These are phyloP conservation scores for Epichloe uncinata DNA, from an alignment of 2,329 filamentous ascomycete genomes.

Conservation along the genomic window DNA sequence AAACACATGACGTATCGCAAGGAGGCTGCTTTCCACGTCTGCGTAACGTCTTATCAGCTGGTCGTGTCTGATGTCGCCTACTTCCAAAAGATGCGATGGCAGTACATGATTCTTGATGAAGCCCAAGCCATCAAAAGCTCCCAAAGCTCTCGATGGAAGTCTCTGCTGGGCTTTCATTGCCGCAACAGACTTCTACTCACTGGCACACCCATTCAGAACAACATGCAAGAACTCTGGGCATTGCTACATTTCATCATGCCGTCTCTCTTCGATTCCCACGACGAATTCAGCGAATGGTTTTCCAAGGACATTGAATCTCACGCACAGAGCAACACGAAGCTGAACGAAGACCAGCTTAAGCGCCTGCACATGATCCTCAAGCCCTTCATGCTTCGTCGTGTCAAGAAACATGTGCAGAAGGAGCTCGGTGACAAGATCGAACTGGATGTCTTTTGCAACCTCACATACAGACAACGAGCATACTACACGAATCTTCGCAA, in stretches of 20 bases:
- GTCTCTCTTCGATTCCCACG: constrained; percentile 89
- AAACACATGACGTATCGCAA: constrained; percentile 93
- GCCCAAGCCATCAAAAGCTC: constrained; percentile 99
- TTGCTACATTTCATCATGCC: constrained; percentile 99
- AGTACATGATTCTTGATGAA: constrained; percentile 99
- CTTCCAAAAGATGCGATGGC: constrained; percentile 98
- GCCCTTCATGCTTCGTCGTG: constrained; percentile 97
- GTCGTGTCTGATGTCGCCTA: constrained; percentile 94
- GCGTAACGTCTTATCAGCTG: constrained; percentile 93
- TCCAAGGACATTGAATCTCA: constrained; percentile 96
- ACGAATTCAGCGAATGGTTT: constrained; percentile 90
- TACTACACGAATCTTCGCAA: constrained; percentile 88
- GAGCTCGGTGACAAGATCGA: constrained; percentile 99
- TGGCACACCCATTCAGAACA: constrained; percentile 97
- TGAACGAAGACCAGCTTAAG: constrained; percentile 95
- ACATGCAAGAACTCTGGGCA: constrained; percentile 99
- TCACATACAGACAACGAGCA: constrained; percentile 90
- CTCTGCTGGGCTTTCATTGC: constrained; percentile 83
- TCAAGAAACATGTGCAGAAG: constrained; percentile 99
- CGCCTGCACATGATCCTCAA: constrained; percentile 98
- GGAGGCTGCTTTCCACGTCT: constrained; percentile 87
- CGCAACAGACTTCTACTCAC: constrained; percentile 88
- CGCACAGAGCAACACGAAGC: constrained; percentile 96
- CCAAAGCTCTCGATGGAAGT: constrained; percentile 93
- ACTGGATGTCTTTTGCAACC: constrained; percentile 86